Conservation (phyloP, 2,329 filamentous ascomycete species). For the Fusarium nisikadoi region DNA sequence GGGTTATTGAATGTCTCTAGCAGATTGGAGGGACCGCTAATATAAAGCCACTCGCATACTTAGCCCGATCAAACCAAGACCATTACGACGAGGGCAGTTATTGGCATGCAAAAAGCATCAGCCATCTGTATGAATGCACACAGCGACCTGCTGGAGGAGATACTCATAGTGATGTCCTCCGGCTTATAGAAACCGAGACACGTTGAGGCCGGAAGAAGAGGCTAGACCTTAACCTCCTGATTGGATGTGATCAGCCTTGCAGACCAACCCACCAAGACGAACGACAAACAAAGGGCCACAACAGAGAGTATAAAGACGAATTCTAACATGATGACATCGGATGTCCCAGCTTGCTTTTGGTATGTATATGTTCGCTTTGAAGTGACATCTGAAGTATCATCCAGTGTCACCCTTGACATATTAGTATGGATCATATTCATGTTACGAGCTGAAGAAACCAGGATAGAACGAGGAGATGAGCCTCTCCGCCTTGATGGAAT, state of each 20-base stretch:
- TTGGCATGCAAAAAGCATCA: constrained; percentile 8
- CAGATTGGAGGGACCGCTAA: background rate
- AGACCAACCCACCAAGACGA: background rate
- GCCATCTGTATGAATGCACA: background rate
- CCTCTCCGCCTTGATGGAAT: background rate
- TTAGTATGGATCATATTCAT: background rate
- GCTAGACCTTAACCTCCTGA: background rate
- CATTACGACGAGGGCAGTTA: background rate
- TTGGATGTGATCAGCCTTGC: background rate
- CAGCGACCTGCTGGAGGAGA: background rate
- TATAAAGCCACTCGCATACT: background rate
- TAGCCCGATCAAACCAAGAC: background rate
- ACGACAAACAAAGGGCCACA: constrained; percentile 8
- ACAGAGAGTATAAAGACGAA: background rate
- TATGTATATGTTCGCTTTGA: background rate
- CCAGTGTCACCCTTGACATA: background rate
- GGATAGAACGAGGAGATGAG: background rate
- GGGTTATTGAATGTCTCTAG: constrained; percentile 13
- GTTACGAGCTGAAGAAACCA: background rate
- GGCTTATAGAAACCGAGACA: background rate
- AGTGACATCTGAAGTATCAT: background rate
- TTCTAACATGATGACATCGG: background rate
- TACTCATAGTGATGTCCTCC: background rate
- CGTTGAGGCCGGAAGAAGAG: background rate
- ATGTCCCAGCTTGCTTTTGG: background rate